A percentile compares a stretch with the other conserved stretches of the same genome.
Conservation (phyloP, 176 grass and related monocot species). For the Tuctoria greenei region DNA sequence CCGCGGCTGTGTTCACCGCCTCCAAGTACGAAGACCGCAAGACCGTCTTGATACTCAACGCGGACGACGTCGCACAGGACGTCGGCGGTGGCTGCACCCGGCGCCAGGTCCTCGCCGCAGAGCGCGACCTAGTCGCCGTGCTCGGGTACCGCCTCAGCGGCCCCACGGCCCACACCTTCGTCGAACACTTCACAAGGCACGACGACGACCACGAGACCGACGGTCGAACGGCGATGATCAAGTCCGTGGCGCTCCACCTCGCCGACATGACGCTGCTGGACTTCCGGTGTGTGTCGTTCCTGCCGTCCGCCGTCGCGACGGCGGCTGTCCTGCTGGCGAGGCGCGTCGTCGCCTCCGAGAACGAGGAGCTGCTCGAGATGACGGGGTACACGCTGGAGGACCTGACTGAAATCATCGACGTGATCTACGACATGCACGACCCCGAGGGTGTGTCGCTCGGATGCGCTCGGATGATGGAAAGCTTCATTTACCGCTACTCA, state of each 20-base stretch:
- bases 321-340: conserved; percentile 16
- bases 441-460: background rate
- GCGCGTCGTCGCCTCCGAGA: too few relatives aligned
- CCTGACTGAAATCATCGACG: background rate
- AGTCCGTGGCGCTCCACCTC: background rate
- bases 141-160: conserved; percentile 26
- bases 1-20: background rate
- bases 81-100: background rate
- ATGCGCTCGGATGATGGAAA: background rate
- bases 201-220: background rate
- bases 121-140: background rate
- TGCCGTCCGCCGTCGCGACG: conserved; percentile 33
- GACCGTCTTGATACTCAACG: background rate
- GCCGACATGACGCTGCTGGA: conserved; percentile 8
- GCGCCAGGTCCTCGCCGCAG: background rate
- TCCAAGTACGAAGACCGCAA: conserved; percentile 5
- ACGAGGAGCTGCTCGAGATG: background rate
- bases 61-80: background rate
- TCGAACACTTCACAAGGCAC: conserved; percentile 14
- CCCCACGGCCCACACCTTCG: conserved; percentile 19
- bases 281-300: background rate
- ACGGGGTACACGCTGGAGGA: background rate
- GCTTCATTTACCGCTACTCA: background rate
- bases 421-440: background rate
- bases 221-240: background rate